Evolutionary conservation across 2,329 filamentous ascomycete genomes (phyloP).

Genomic region (Neonectria magnoliae): DNA sequence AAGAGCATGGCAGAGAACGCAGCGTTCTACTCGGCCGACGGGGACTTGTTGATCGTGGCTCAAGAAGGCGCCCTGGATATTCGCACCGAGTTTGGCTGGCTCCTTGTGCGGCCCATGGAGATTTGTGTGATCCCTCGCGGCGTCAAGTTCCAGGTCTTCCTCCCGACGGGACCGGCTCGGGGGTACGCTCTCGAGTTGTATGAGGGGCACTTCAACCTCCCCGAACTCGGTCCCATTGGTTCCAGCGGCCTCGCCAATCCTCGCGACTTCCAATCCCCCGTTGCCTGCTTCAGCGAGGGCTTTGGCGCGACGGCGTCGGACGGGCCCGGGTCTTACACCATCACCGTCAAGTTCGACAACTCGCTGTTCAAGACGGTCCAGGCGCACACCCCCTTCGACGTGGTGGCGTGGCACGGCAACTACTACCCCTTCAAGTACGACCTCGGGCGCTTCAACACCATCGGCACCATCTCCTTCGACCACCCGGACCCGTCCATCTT

Average conservation of each 20-base stretch:
- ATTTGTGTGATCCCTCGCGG: slow-evolving; percentile 81
- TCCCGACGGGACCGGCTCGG: slow-evolving; percentile 69
- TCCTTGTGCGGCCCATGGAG: slow-evolving; percentile 81
- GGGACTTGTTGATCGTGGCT: slow-evolving; percentile 79
- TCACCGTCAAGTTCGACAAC: slow-evolving; percentile 74
- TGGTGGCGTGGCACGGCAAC: slow-evolving; percentile 83
- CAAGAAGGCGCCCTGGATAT: slow-evolving; percentile 81
- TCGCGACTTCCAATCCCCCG: slow-evolving; percentile 78
- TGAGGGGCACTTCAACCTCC: slow-evolving; percentile 76
- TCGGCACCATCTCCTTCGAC: slow-evolving; percentile 78
- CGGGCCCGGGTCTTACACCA: slow-evolving; percentile 52
- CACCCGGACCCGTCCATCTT: slow-evolving; percentile 84
- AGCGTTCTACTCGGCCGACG: slow-evolving; percentile 87
- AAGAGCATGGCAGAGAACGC: slow-evolving; percentile 78
- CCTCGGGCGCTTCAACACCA: slow-evolving; percentile 78
- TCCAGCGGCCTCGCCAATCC: slow-evolving; percentile 79
- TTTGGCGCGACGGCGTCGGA: slow-evolving; percentile 52
- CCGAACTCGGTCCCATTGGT: slow-evolving; percentile 78
- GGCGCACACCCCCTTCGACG: slow-evolving; percentile 78
- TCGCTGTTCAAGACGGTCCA: slow-evolving; percentile 73
- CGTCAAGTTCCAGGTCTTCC: slow-evolving; percentile 76
- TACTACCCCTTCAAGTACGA: slow-evolving; percentile 88
- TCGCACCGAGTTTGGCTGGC: slow-evolving; percentile 77
- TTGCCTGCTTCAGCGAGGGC: slow-evolving; percentile 75
- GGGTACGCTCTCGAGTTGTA: slow-evolving; percentile 83